Evolutionary conservation across 768 basidiomycete species (phyloP), one percentile per base, ranked within the genome.

Genomic region (Auricularia heimuer): DNA sequence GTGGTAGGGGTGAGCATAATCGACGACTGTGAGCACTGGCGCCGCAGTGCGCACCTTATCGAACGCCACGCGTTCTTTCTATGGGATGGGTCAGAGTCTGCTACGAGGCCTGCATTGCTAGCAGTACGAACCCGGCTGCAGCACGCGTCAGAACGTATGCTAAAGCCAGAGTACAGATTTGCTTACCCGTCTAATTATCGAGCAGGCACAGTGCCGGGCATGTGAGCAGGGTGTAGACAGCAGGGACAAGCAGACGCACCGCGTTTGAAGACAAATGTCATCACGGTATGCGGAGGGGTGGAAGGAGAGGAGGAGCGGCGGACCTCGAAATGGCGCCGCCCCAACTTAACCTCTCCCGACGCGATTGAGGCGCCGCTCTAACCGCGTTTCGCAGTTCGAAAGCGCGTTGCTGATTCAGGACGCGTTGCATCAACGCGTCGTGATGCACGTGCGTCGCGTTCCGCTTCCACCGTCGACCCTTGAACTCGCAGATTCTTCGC

Each of bases 61-160:
- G 71, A 96, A 96, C 70, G 92, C 88, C 63, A 96, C 90, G 73
- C 86, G 88, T 77, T 96, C 94, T 77, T 93, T 94, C 68, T 93
- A 91, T 66, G 88, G 87, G 68, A 70, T 54, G 58, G n/a, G 21
- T 37, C 16, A 18, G 6, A 21, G 1, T 42, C 61, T 24, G 16
- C 54, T n/a, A 21, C 33, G n/a, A n/a, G 60, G 47, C 37, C 24
- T 14, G 29, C 16, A 10, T 39, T 3, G 21, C 29, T 29, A 29
- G 29, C 12, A 33, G 21, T 24, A 67, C 70, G 67, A 67, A 65
- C 70, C 65, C 71, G 70, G 62, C 58, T 39, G 47, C 33, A 56
- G 36, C 63, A 68, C n/a, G 69, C 65, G 63, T 56, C 29, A 54
- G 33, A 33, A 65, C 2, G 18, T n/a, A 39, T 8, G 58, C 36